Conservation (phyloP, 371 early-diverging fungal genomes). For the Syncephalastrum monosporum region DNA sequence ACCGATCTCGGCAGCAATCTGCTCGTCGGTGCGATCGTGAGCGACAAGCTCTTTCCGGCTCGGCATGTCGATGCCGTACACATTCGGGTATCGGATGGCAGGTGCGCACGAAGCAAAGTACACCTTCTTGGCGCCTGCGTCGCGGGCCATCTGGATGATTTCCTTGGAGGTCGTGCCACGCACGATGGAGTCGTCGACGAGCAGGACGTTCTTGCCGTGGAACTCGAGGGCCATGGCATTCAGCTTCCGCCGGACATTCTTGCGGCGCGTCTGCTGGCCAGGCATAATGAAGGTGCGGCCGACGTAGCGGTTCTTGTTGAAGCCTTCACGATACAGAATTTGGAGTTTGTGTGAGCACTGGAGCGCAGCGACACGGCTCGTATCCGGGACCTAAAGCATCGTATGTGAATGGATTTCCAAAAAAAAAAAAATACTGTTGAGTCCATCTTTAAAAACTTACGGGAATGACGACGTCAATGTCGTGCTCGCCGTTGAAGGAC, state of each 20-base stretch:
- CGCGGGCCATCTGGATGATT: conserved; percentile 97
- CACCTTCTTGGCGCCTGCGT: conserved; percentile 96
- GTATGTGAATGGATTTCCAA: too few relatives aligned
- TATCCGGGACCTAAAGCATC: conserved; percentile 83
- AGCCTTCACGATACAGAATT: conserved; percentile 93
- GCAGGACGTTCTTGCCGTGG: conserved; percentile 88
- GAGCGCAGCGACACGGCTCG: conserved; percentile 90
- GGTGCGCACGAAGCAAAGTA: conserved; percentile 98
- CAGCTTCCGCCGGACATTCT: conserved; percentile 95
- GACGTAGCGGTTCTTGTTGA: conserved; percentile 97
- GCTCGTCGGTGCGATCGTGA: conserved; percentile 69
- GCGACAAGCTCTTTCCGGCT: conserved; percentile 91
- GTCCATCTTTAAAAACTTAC: conserved; percentile 37
- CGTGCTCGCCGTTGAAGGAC: conserved; percentile 66
- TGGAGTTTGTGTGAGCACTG: conserved; percentile 86
- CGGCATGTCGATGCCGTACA: conserved; percentile 99
- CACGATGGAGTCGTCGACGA: conserved; percentile 98
- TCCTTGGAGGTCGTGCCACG: conserved; percentile 97
- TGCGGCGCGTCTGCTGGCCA: conserved; percentile 83
- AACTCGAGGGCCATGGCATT: conserved; percentile 98
- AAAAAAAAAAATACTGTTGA: too few relatives aligned
- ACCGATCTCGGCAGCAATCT: conserved; percentile 85
- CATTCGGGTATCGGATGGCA: conserved; percentile 93
- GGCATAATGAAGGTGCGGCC: conserved; percentile 99
- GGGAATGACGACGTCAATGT: conserved; percentile 97